Conservation (phyloP, 73 alveolate species). For the Uronychia binucleata region DNA sequence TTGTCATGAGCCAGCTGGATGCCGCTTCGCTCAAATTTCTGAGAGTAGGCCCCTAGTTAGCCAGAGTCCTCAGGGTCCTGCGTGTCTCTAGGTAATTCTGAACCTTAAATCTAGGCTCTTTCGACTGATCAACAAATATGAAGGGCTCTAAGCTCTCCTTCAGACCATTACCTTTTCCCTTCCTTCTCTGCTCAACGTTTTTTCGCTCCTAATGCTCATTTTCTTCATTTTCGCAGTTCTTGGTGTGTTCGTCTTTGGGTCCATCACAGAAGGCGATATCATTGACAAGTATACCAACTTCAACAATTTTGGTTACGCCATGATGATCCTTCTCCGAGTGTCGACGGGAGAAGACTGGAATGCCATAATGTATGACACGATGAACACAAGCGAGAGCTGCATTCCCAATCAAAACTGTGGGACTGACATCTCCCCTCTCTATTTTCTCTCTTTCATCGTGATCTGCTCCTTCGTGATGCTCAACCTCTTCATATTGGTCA, state of each 20-base stretch:
- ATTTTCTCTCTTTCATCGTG: slow-evolving; percentile 43
- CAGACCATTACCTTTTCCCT: slow-evolving; percentile 85
- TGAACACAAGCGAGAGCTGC: slow-evolving; percentile 22
- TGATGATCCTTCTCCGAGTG: slow-evolving; percentile 79
- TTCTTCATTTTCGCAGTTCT: slow-evolving; percentile 91
- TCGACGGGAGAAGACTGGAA: slow-evolving; percentile 98
- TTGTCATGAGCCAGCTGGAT: slow-evolving; percentile 9
- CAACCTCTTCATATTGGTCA: slow-evolving; percentile 93
- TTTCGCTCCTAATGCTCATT: slow-evolving; percentile 79
- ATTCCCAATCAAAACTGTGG: slow-evolving; percentile 47
- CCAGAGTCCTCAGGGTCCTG: slow-evolving; percentile 32
- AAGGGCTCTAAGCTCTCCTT: slow-evolving; percentile 70
- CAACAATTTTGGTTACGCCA: slow-evolving; percentile 81
- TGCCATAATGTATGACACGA: slow-evolving; percentile 66
- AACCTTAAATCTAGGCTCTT: slow-evolving; percentile 72
- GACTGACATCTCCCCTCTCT: slow-evolving; percentile 27
- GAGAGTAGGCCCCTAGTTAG: slow-evolving; percentile 48
- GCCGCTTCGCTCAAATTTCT: slow-evolving; percentile 6
- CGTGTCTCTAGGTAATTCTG: slow-evolving; percentile 71
- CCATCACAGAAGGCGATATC: slow-evolving; percentile 18
- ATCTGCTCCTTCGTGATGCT: slow-evolving; percentile 85
- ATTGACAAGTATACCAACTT: slow-evolving; percentile 77
- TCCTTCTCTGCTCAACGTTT: slow-evolving; percentile 86
- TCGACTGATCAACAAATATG: slow-evolving; percentile 67
- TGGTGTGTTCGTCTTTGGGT: slow-evolving; percentile 86